Base-by-base conservation (phyloP, 2,329 filamentous ascomycete species). In the Cytospora leucostoma region DNA sequence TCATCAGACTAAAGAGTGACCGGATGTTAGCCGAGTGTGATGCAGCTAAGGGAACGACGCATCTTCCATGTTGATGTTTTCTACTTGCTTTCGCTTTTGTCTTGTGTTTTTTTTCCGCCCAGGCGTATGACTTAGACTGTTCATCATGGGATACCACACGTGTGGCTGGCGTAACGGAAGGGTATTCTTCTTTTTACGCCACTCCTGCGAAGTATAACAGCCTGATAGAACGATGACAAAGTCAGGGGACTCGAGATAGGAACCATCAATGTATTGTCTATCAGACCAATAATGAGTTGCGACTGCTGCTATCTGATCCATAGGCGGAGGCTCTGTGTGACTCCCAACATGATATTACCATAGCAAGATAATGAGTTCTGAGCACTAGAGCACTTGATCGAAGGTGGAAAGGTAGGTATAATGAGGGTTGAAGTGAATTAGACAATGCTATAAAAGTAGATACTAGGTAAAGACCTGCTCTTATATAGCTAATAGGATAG, bases 111-210 rank as follows among this genome's bases (percentile, higher is more conserved):
- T 60, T 32, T 27, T 52, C 13, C 21, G 38, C 33, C 59, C 19
- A 55, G 58, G 59, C 49, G 51, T 61, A 44, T 55, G 19, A 61
- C 49, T 55, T 60, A 61, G 59, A 61, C 58, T 61, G 59, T 61
- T 53, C 49, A 44, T 53, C 33, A 19, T 32, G 52, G 59, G 59
- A 21, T 17, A 50, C 40, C 52, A 55, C 32, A 55, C 32, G 33
- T 34, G 35, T 50, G 58, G 59, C 51, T 32, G 51, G 51, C 40
- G 15, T 49, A 37, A 32, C 38, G 52, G 33, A 10, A 38, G 21
- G 33, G 51, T 10, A 34, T 8, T 19, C 13, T 44, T 12, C 27
- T 27, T 38, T 15, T 27, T 33, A 61, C 38, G 38, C 51, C 51
- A 52, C 38, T 37, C 32, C 32, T 61, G 58, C n/a, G n/a, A 37